These are phyloP conservation scores for Neocatenulostroma microsporum DNA, from an alignment of 2,329 filamentous ascomycete species.

Conservation along the genomic window DNA sequence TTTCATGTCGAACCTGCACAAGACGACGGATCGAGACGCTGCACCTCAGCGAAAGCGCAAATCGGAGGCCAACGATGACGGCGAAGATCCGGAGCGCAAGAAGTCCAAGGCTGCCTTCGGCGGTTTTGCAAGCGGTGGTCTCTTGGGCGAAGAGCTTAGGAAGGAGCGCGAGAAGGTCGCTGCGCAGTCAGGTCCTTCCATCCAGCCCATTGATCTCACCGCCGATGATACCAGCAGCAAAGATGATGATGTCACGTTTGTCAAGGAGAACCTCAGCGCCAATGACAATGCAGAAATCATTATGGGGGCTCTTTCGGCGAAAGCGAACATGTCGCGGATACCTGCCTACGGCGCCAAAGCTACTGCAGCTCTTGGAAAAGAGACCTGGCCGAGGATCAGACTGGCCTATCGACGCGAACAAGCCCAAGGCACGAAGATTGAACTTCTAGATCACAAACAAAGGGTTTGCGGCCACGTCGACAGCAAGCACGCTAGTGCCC, in stretches of 20 bases:
- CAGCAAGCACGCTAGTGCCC: slow-evolving; percentile 53
- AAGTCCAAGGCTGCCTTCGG: slow-evolving; percentile 39
- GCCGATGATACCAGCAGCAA: slow-evolving; percentile 34
- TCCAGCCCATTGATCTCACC: slow-evolving; percentile 42
- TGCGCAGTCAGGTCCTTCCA: slow-evolving; percentile 19
- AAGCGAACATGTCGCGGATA: slow-evolving; percentile 17
- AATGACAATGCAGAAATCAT: too few relatives aligned
- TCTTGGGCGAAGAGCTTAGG: slow-evolving; percentile 60
- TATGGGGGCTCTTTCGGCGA: too few relatives aligned
- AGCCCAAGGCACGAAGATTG: slow-evolving; percentile 52
- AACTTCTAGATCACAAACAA: slow-evolving; percentile 63
- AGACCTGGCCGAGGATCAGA: slow-evolving; percentile 64
- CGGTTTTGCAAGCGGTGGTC: slow-evolving; percentile 45
- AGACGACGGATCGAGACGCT: slow-evolving; percentile 58
- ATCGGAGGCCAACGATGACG: slow-evolving; percentile 34
- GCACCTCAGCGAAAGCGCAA: slow-evolving; percentile 58
- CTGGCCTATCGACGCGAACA: slow-evolving; percentile 52
- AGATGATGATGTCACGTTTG: slow-evolving; percentile 16
- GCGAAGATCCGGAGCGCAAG: slow-evolving; percentile 29
- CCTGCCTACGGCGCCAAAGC: slow-evolving; percentile 12
- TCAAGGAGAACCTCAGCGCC: slow-evolving; percentile 4
- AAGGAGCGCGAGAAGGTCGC: slow-evolving; percentile 47
- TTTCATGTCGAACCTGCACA: slow-evolving; percentile 70
- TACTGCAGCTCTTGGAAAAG: slow-evolving; percentile 12
- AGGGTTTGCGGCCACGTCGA: slow-evolving; percentile 69